Base-by-base conservation (phyloP, 2,329 filamentous ascomycete genomes). In the Microcera coccophila region DNA sequence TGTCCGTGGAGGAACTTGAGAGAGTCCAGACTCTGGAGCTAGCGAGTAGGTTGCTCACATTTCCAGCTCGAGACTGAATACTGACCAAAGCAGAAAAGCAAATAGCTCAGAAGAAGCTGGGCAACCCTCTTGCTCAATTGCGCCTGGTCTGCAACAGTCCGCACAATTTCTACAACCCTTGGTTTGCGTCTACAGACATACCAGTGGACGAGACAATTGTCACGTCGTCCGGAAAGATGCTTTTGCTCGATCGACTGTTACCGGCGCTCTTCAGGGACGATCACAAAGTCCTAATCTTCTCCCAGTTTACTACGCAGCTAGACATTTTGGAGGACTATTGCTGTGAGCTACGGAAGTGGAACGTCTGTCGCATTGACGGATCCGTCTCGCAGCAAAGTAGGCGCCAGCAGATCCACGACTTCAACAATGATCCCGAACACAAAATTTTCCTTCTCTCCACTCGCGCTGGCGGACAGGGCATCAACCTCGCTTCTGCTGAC, bases 121-220 rank as follows among this genome's bases (percentile, higher is more conserved):
- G 93, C 36, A 98, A 98, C 53, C 87, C 90, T 0, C 69, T 97
- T 16, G 89, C 95, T 74, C 93, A 98, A 62, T 79, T 95, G 3
- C 85, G 93, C 0, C 77, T 96, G 0, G 89, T 88, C 10, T 97
- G 93, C 66, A 95, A 98, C 64, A 88, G 83, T 1, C 93, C 93
- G 0, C 90, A 96, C 66, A 95, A 96, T 61, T 97, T 98, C 63
- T 97, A 95, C 67, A 94, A 90, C 61, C 91, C 93, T 0, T 97
- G 91, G 79, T 74, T 78, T 0, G 72, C 73, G 5, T 74, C 79
- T 14, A 73, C 76, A 2, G 75, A 77, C 5, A 63, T 76, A 0
- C 70, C 77, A 0, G 70, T 89, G 0, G 90, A 97, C 57, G 86
- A 94, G 59, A 84, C 78, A 1, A 78, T 98, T 5, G 79, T 98